Base-by-base conservation (phyloP, 495 filamentous ascomycete species). In the Penicillium maclennaniae region DNA sequence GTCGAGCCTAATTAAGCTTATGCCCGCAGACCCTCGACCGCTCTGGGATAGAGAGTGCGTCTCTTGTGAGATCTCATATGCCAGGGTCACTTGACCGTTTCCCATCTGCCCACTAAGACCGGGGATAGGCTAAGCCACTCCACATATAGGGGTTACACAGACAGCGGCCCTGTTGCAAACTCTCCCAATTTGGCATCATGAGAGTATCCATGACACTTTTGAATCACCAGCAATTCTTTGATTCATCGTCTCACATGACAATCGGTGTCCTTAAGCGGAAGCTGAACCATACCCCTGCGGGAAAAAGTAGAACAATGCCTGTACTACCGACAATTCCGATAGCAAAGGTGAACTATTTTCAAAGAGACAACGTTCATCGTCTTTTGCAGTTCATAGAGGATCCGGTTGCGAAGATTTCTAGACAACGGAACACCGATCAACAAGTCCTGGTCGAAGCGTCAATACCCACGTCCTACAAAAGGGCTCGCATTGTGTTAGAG, bases 1-100 rank as follows among this genome's bases (percentile, higher is more conserved):
- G 27, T 16, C 21, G 39, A 57, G 44, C 31, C 44, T 49, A 49
- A 57, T 53, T 45, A 56, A 60, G 45, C 49, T 56, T 56, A 53
- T 27, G 19, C 48, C 1, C n/a, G 17, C 25, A 21, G 15, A 12
- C 28, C 7, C 48, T 8, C 21, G 25, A 34, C 27, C 8, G 26
- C 14, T 23, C 38, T 1, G 12, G 16, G 34, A 49, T 49, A 48
- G 36, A n/a, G 6, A 4, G 6, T 17, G 46, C 40, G 14, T 31
- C 34, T 36, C 23, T 36, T 38, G 34, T 38, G 31, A 23, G 45
- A 12, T 23, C 16, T 31, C 45, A 38, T 23, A 23, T 37, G 15
- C 19, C 19, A 43, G 39, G 43, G 41, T 46, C 34, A 41, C 20
- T 53, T 37, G 17, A 44, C 36, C 26, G 3, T 28, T 16, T 9